A percentile compares a stretch with the other conserved stretches of the same genome.
These are phyloP conservation scores for Castanopsis chinensis DNA, from an alignment of 306 rosid genomes.

Conservation along the genomic window DNA sequence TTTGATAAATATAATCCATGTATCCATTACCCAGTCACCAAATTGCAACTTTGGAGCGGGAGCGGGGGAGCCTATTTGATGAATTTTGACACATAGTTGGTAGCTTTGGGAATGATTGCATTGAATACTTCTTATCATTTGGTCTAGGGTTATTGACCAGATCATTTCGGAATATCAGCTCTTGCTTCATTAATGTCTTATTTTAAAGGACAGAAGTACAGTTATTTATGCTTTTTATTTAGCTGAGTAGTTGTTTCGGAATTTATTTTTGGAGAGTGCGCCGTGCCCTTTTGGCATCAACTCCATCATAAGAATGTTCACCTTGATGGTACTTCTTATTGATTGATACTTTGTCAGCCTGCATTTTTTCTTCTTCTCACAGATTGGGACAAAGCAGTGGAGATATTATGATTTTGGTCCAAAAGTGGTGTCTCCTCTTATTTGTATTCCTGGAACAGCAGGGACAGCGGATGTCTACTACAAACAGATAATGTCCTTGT, in stretches of 20 bases:
- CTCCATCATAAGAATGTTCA: not conserved
- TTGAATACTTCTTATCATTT: not conserved
- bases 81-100: not conserved
- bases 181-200: not conserved
- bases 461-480: constrained; percentile 97
- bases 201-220: not conserved
- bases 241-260: no score
- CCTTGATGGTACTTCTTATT: not conserved
- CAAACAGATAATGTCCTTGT: constrained; percentile 91
- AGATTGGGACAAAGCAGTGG: constrained; percentile 98
- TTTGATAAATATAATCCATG: not conserved
- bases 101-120: not conserved
- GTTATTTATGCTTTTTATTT: not conserved
- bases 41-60: not conserved
- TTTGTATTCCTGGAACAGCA: constrained; percentile 96
- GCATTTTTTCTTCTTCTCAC: constrained; percentile 7
- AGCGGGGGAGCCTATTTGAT: not conserved
- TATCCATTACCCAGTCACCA: not conserved
- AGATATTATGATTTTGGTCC: constrained; percentile 98
- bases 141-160: not conserved
- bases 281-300: not conserved
- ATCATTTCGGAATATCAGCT: not conserved
- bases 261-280: not conserved
- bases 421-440: constrained; percentile 88
- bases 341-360: not conserved